These are phyloP conservation scores for Yamadazyma laniorum DNA, from an alignment of 805 yeast species.

Conservation along the genomic window DNA sequence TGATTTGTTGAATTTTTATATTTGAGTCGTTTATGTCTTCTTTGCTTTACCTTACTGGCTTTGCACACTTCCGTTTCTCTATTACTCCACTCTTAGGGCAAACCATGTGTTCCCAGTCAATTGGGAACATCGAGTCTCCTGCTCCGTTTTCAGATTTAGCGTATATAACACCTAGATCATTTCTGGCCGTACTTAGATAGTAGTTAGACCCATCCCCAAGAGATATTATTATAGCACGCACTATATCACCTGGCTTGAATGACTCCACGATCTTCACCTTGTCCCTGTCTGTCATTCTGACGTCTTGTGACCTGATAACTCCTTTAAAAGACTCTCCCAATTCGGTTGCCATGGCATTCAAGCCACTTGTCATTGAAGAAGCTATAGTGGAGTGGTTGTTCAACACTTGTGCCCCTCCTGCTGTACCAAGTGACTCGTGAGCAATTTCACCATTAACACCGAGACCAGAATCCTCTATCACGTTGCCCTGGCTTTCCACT, in stretches of 20 bases:
- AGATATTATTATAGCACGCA: slow-evolving; percentile 78
- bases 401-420: slow-evolving; percentile 53
- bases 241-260: slow-evolving; percentile 89
- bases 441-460: slow-evolving; percentile 53
- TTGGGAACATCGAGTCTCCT: slow-evolving; percentile 79
- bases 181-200: slow-evolving; percentile 83
- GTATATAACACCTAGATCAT: slow-evolving; percentile 91
- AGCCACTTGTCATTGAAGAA: slow-evolving; percentile 37
- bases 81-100: slow-evolving; percentile 69
- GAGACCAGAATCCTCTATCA: slow-evolving; percentile 60
- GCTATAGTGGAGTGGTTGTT: slow-evolving; percentile 35
- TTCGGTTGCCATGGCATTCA: slow-evolving; percentile 51
- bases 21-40: too few species aligned
- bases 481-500: slow-evolving; percentile 60
- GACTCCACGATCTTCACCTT: slow-evolving; percentile 74
- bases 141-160: slow-evolving; percentile 69
- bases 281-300: slow-evolving; percentile 89
- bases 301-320: slow-evolving; percentile 80
- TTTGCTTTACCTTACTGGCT: slow-evolving; percentile 36
- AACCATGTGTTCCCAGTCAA: slow-evolving; percentile 96
- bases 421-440: slow-evolving; percentile 39
- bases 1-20: too few species aligned
- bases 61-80: slow-evolving; percentile 88
- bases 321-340: slow-evolving; percentile 89
- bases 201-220: slow-evolving; percentile 93